Conservation (phyloP, 139 green algal species). For the Desmodesmus armatus region DNA sequence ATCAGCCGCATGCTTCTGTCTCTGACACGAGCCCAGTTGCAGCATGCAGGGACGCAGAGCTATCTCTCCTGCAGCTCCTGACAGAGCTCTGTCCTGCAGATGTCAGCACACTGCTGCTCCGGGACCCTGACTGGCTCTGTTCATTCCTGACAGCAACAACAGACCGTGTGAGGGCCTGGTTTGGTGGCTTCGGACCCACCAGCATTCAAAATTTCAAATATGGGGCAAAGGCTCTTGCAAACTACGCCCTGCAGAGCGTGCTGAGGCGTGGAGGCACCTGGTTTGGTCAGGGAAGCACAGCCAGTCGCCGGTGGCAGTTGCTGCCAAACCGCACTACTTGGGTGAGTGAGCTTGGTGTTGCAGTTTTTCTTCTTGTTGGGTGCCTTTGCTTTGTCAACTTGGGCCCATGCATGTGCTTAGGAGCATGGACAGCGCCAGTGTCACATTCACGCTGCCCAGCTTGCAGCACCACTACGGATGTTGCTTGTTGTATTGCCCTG, state of each 20-base stretch:
- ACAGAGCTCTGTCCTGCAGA: background rate
- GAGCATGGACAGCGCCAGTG: too few relatives aligned
- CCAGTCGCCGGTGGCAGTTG: conserved; percentile 76
- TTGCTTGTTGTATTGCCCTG: too few relatives aligned
- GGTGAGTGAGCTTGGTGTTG: conserved; percentile 78
- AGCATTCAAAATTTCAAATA: conserved; percentile 65
- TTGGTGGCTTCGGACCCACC: conserved; percentile 66
- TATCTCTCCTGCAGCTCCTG: conserved; percentile 39
- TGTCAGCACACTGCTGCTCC: conserved; percentile 33
- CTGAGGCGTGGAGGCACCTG: conserved; percentile 73
- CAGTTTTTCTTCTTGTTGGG: too few relatives aligned
- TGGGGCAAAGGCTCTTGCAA: conserved; percentile 70
- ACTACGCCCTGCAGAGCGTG: conserved; percentile 69
- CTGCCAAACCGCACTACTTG: conserved; percentile 82
- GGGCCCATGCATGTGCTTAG: too few relatives aligned
- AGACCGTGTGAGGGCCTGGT: conserved; percentile 56
- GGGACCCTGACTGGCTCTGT: conserved; percentile 27
- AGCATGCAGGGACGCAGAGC: conserved; percentile 15
- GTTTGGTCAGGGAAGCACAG: conserved; percentile 80
- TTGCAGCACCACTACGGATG: background rate
- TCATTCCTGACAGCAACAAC: conserved; percentile 27
- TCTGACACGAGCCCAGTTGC: background rate
- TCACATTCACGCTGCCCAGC: background rate
- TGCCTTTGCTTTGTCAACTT: too few relatives aligned
- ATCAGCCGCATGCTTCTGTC: background rate